Percentiles rank a stretch among this genome's conserved stretches.
phyloP scores from a whole-genome alignment of 805 yeast species.

The Candida methanosorbosa region DNA sequence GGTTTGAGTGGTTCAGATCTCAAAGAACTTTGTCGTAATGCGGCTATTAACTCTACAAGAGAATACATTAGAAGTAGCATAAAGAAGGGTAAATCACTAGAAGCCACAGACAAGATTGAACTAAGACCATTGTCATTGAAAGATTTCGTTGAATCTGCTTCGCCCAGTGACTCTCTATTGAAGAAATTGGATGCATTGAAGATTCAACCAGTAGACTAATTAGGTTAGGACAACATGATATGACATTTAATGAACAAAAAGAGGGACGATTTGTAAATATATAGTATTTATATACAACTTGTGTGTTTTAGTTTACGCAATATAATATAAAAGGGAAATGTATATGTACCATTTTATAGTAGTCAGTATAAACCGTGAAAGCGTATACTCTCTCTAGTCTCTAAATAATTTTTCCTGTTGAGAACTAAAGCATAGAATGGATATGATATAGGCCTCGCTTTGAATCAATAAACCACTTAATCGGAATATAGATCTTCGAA shows the following conservation, averaged over 20 bases:
- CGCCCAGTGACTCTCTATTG: conserved; percentile 19
- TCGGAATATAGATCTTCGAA: conserved; percentile 39
- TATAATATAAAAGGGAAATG: too few relatives aligned
- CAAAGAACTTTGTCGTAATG: conserved; percentile 86
- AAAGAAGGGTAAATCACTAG: conserved; percentile 28
- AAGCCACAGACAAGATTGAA: conserved; percentile 25
- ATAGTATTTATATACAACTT: too few relatives aligned
- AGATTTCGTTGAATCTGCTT: conserved; percentile 46
- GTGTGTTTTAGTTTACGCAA: too few relatives aligned
- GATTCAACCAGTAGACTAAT: too few relatives aligned
- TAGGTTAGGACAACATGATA: too few relatives aligned
- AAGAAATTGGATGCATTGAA: conserved; percentile 10
- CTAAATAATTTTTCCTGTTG: too few relatives aligned
- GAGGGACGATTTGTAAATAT: too few relatives aligned
- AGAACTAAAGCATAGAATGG: too few relatives aligned
- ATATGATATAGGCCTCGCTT: conserved; percentile 36
- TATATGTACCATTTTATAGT: too few relatives aligned
- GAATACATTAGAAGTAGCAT: conserved; percentile 64
- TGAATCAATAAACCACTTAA: conserved; percentile 36
- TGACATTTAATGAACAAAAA: too few relatives aligned
- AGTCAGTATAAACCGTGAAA: too few relatives aligned
- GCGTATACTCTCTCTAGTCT: too few relatives aligned
- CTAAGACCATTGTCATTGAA: conserved; percentile 57
- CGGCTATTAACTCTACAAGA: conserved; percentile 82
- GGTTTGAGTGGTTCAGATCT: conserved; percentile 89